A percentile compares a stretch with the other conserved stretches of the same genome.
phyloP scores from a whole-genome alignment of 2,329 filamentous ascomycete genomes.

The Elsinoe fawcettii region DNA sequence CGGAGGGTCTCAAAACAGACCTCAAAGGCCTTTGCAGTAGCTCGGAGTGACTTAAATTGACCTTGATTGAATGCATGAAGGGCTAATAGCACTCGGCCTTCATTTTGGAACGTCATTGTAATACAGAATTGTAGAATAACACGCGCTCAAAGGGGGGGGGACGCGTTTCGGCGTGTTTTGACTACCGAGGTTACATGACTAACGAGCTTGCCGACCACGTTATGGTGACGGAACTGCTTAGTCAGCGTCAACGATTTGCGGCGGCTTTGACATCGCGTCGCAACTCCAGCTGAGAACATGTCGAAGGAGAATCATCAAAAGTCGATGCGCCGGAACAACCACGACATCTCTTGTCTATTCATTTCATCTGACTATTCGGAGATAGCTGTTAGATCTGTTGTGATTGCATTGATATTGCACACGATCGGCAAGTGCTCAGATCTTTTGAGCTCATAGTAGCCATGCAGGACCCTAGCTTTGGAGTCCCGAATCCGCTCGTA shows the following conservation, averaged over 20 bases:
- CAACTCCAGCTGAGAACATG: neutral
- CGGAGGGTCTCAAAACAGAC: too few species aligned
- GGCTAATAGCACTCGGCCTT: too few species aligned
- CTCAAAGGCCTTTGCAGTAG: too few species aligned
- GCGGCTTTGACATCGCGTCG: neutral
- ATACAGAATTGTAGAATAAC: too few species aligned
- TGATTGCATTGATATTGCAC: neutral
- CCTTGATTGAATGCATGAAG: too few species aligned
- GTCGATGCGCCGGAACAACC: neutral
- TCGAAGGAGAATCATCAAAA: neutral
- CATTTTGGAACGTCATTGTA: too few species aligned
- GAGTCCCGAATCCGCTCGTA: constrained; percentile 40
- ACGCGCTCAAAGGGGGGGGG: too few species aligned
- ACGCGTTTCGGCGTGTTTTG: too few species aligned
- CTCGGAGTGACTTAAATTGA: too few species aligned
- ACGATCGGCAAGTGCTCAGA: neutral
- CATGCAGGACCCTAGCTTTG: constrained; percentile 42
- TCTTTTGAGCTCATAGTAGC: neutral
- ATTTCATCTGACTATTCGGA: neutral
- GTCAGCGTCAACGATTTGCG: neutral
- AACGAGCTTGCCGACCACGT: too few species aligned
- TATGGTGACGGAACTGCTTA: too few species aligned
- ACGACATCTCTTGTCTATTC: neutral
- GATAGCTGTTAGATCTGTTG: neutral
- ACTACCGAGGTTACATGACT: too few species aligned